Conservation (phyloP, 371 early-diverging fungal species). For the Zychaea mexicana region DNA sequence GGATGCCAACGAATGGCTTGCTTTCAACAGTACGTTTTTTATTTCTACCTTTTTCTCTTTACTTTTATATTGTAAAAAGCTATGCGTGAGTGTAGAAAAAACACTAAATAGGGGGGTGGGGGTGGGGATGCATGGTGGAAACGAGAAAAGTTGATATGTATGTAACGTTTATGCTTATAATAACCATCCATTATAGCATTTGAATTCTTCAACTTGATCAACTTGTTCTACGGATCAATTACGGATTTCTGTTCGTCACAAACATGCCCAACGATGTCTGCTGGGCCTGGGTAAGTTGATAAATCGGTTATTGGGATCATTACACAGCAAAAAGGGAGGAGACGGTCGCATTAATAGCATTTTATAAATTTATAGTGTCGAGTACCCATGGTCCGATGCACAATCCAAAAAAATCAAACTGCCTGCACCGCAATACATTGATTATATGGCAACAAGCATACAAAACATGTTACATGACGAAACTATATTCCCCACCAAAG, state of each 20-base stretch:
- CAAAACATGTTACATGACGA: slow-evolving; percentile 89
- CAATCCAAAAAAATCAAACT: slow-evolving; percentile 81
- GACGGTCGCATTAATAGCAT: not conserved
- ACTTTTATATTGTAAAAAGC: not conserved
- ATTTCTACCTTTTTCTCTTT: not conserved
- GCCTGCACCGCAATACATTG: slow-evolving; percentile 93
- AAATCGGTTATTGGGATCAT: no score
- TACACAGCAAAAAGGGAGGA: not conserved
- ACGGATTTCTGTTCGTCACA: slow-evolving; percentile 87
- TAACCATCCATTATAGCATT: slow-evolving; percentile 71
- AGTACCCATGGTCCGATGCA: slow-evolving; percentile 92
- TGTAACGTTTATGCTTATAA: not conserved
- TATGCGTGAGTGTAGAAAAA: not conserved
- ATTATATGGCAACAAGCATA: slow-evolving; percentile 90
- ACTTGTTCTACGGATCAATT: slow-evolving; percentile 90
- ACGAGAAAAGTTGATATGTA: not conserved
- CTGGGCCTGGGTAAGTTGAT: slow-evolving; percentile 71
- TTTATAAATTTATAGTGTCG: slow-evolving; percentile 50
- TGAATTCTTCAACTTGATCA: slow-evolving; percentile 94
- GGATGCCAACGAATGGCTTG: slow-evolving; percentile 94
- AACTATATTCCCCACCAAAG: slow-evolving; percentile 82
- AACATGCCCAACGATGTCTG: slow-evolving; percentile 87
- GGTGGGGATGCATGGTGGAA: not conserved
- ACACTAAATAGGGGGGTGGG: no score
- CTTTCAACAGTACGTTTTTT: slow-evolving; percentile 85